Conservation (phyloP, 2,329 filamentous ascomycete species). For the Aspergillus sp. region DNA sequence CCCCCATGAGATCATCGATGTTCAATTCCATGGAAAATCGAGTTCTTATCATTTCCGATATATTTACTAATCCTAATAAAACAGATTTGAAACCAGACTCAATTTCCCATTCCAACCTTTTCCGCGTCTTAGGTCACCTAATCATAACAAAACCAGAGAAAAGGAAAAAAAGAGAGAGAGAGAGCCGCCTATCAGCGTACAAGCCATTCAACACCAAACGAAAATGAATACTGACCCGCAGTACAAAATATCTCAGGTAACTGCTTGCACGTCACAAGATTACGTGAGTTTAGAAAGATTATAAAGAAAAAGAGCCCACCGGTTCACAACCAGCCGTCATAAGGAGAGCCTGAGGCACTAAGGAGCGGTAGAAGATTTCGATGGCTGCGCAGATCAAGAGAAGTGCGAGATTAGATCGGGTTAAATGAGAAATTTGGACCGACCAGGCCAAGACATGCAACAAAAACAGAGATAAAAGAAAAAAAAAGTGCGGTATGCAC, state of each 20-base stretch:
- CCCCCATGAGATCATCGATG: background rate
- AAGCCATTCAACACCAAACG: background rate
- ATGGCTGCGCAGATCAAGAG: background rate
- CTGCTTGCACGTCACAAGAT: background rate
- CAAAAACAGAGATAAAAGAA: background rate
- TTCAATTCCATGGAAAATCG: background rate
- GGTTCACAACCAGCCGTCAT: background rate
- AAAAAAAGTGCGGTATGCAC: background rate
- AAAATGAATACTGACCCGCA: slow-evolving; percentile 15
- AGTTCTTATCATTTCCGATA: too few species aligned
- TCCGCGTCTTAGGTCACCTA: background rate
- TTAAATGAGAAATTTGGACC: background rate
- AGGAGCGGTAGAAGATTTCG: slow-evolving; percentile 1
- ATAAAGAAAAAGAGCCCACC: background rate
- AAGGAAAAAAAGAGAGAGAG: background rate
- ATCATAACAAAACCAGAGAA: background rate
- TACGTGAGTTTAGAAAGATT: background rate
- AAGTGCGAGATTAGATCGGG: background rate
- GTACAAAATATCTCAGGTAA: slow-evolving; percentile 7
- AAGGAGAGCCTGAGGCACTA: background rate
- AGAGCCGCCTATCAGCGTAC: background rate
- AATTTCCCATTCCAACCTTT: background rate
- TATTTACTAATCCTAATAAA: background rate
- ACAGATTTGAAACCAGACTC: background rate
- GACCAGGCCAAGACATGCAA: background rate